Evolutionary conservation across 305 asterid species (phyloP), one percentile per base, ranked within the genome.

Genomic region (Rubia peregrina): DNA sequence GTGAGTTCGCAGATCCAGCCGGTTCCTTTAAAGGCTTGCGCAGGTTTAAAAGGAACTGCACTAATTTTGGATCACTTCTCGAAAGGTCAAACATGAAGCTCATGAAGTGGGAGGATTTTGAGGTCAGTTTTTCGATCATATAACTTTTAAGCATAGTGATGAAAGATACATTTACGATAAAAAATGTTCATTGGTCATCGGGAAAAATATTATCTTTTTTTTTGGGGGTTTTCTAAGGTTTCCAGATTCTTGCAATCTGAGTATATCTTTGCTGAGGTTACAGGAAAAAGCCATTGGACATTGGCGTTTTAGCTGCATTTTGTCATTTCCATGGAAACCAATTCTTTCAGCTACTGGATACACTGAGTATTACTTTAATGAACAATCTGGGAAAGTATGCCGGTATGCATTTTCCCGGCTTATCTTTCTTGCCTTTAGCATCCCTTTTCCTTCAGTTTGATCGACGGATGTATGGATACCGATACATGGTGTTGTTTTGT

Each of bases 1-100:
- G 98, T 71, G 97, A 93, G 76, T 93, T 93, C 80, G 98, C 98
- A 41, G 98, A 93, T 79, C 98, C 97, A 67, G 98, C 98, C 17
- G 95, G 96, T 75, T 89, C 96, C 6, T 93, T 93, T 83, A 76
- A 77, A 80, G 97, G 97, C 33, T 75, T 90, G 53, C 77, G 74
- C 19, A 79, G 97, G 44, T 90, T 90, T 81, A 90, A 90, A 65
- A 85, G 98, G 78, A 93, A 93, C 75, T 93, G 98, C 61, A 89
- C 95, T 16, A 93, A 89, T 80, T 93, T 93, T 46, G 98, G 97
- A 5, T 82, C 88, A 71, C 88, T 93, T 21, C 84, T 93, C 8
- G 87, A 84, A 48, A 83, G 73, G 61, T 86, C 96, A 30, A 77
- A 86, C 71, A 90, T 93, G 96, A 90, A 93, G 51, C 98, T 93